Evolutionary conservation across 148 eudicot species (phyloP).

Genomic region (Rhododendron molle): DNA sequence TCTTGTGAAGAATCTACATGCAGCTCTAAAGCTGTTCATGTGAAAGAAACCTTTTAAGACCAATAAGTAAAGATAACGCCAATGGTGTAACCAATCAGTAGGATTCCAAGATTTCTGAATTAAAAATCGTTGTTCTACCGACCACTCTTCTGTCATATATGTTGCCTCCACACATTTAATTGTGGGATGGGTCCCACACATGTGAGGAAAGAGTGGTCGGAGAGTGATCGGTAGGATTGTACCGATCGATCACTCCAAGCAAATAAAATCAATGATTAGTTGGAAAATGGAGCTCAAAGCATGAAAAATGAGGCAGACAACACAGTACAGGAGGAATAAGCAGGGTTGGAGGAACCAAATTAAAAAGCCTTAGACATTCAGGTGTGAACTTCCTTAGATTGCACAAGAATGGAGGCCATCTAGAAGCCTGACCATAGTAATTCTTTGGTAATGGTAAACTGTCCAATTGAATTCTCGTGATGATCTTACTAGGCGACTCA

Average conservation of each 20-base stretch:
- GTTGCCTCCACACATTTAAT: too few relatives aligned
- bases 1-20: slow-evolving; percentile 44
- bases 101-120: too few relatives aligned
- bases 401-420: not conserved
- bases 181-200: too few relatives aligned
- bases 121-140: too few relatives aligned
- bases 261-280: not conserved
- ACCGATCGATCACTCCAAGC: too few relatives aligned
- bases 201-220: too few relatives aligned
- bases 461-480: not conserved
- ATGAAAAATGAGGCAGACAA: not conserved
- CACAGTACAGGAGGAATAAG: too few relatives aligned
- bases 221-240: too few relatives aligned
- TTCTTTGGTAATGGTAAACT: not conserved
- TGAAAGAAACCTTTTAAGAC: slow-evolving; percentile 10
- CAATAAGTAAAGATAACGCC: too few relatives aligned
- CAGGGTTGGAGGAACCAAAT: not conserved
- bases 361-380: not conserved
- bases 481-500: not conserved
- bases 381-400: not conserved
- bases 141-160: too few relatives aligned
- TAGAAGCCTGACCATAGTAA: not conserved
- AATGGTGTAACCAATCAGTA: too few relatives aligned
- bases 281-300: not conserved
- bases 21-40: slow-evolving; percentile 26